Conservation (phyloP, 2,329 filamentous ascomycete genomes). For the Epichloe gansuensis region DNA sequence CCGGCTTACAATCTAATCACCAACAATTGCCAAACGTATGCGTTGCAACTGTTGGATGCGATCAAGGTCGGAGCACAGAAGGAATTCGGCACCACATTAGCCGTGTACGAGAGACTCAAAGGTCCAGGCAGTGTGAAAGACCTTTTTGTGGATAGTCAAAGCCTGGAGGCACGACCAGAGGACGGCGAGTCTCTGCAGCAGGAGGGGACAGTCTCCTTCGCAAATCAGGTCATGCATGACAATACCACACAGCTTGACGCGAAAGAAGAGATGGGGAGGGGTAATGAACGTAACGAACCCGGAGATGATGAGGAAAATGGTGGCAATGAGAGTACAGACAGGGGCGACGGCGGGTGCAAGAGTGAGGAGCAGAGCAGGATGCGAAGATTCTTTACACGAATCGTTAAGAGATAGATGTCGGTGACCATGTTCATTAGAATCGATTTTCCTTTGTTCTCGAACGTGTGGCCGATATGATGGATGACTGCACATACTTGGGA, state of each 20-base stretch:
- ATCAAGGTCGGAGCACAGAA: constrained; percentile 37
- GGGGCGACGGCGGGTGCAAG: not conserved
- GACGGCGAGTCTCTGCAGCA: constrained; percentile 7
- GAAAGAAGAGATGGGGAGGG: constrained; percentile 18
- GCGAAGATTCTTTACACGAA: constrained; percentile 7
- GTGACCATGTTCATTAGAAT: not conserved
- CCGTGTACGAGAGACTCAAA: constrained; percentile 38
- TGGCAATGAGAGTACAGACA: constrained; percentile 2
- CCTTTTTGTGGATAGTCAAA: constrained; percentile 25
- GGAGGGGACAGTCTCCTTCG: constrained; percentile 31
- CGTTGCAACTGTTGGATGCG: constrained; percentile 37
- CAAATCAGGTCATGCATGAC: constrained; percentile 40
- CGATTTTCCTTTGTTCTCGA: too few relatives aligned
- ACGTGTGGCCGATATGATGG: too few relatives aligned
- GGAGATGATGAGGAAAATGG: constrained; percentile 6
- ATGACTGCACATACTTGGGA: too few relatives aligned
- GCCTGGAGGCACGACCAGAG: constrained; percentile 14
- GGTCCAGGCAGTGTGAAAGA: constrained; percentile 38
- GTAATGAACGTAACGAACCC: constrained; percentile 5
- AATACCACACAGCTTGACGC: constrained; percentile 38
- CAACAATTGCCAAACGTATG: constrained; percentile 49
- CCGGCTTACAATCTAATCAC: constrained; percentile 44
- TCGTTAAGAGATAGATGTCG: constrained; percentile 5
- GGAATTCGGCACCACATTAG: constrained; percentile 40
- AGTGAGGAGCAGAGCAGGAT: not conserved